These are phyloP conservation scores for Firmiana major DNA, from an alignment of 345 rosid species.

Conservation along the genomic window DNA sequence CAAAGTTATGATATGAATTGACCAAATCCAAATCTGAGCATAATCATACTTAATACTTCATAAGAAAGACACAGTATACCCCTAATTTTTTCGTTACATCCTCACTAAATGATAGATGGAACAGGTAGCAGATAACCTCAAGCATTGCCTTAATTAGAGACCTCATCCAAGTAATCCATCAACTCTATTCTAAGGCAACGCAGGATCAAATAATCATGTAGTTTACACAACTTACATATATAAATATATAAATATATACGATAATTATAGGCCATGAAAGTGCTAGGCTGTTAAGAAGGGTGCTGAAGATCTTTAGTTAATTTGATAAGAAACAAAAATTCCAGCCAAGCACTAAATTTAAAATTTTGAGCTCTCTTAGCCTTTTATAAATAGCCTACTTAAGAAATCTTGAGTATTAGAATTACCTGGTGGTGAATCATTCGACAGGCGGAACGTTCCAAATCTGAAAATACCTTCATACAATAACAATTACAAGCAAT, in stretches of 20 bases:
- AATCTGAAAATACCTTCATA: conserved; percentile 92
- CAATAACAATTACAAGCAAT: conserved; percentile 15
- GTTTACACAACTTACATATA: background rate
- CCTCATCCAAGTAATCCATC: background rate
- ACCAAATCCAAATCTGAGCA: background rate
- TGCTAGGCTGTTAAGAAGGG: background rate
- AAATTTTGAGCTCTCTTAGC: background rate
- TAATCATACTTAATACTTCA: background rate
- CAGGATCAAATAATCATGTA: background rate
- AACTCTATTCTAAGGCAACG: background rate
- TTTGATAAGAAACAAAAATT: background rate
- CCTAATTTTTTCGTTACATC: background rate
- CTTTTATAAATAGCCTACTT: background rate
- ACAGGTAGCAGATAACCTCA: background rate
- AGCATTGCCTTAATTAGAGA: background rate
- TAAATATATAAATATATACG: too few species aligned
- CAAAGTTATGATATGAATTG: background rate
- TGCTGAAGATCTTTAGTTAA: background rate
- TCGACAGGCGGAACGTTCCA: conserved; percentile 93
- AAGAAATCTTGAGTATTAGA: background rate
- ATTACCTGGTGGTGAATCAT: conserved; percentile 90
- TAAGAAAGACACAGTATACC: background rate
- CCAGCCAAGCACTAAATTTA: background rate
- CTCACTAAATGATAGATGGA: background rate
- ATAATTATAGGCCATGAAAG: background rate